Percentiles rank a stretch among this genome's conserved stretches.
Conservation (phyloP, 202 grass and related monocot genomes). For the Eragrostis tef region DNA sequence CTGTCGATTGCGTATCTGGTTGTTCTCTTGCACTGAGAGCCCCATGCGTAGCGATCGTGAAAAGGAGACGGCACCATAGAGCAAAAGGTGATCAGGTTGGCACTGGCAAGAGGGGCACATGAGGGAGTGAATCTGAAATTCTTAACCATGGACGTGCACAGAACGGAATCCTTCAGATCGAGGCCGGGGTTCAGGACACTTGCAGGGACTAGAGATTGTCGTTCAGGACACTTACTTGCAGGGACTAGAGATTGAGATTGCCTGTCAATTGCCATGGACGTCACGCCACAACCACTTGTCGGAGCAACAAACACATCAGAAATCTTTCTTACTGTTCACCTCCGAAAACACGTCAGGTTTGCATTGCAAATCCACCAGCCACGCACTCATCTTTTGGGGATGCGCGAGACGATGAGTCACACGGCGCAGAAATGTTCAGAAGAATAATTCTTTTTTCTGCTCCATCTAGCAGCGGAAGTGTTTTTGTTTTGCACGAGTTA, state of each 20-base stretch:
- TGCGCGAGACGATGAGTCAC: neutral
- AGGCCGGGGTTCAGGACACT: no score
- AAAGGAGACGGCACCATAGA: conserved; percentile 13
- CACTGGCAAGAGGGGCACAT: neutral
- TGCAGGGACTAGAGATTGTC: no score
- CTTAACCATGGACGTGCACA: neutral
- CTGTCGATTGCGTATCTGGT: neutral
- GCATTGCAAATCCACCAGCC: neutral
- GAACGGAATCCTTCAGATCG: neutral
- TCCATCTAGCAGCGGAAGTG: neutral
- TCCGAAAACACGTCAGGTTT: neutral
- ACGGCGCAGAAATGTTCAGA: neutral
- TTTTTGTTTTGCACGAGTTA: neutral
- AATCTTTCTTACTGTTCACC: neutral
- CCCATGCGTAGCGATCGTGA: neutral
- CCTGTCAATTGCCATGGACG: neutral
- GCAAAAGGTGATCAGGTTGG: conserved; percentile 7
- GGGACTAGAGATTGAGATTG: neutral
- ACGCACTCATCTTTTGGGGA: no score
- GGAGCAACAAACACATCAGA: neutral
- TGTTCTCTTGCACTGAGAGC: neutral
- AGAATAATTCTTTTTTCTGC: neutral
- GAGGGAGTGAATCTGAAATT: neutral
- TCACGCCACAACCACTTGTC: neutral
- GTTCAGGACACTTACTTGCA: no score